Evolutionary conservation across 1,284 basidiomycete genomes (phyloP).

Genomic region (Rhodotorula sp.): DNA sequence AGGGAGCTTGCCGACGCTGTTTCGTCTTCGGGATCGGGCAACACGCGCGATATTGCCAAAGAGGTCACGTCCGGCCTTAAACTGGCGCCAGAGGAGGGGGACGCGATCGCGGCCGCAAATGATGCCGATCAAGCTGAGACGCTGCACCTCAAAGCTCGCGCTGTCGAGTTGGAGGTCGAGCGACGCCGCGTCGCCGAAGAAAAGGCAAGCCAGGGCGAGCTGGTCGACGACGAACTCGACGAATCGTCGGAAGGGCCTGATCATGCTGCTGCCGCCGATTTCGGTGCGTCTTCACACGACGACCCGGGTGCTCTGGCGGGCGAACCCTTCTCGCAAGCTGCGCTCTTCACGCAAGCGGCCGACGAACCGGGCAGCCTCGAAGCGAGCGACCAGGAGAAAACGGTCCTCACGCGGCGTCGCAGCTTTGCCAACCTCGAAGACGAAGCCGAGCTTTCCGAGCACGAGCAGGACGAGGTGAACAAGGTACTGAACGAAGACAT

Average conservation of each 20-base stretch:
- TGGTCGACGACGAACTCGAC: neutral
- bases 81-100: no score
- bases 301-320: no score
- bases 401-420: neutral
- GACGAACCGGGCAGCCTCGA: neutral
- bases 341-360: neutral
- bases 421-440: neutral
- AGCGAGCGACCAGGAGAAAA: neutral
- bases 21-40: no score
- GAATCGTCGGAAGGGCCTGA: neutral
- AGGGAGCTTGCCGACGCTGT: no score
- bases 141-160: neutral
- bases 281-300: no score
- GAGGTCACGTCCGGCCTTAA: no score
- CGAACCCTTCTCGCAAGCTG: neutral
- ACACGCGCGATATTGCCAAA: no score
- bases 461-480: neutral
- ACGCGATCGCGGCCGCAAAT: neutral
- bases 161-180: neutral
- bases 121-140: no score
- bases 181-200: neutral
- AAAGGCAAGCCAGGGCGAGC: slow-evolving; percentile 1
- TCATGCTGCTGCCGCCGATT: neutral
- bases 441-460: slow-evolving; percentile 1
- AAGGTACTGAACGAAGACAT: neutral